Evolutionary conservation across 345 rosid genomes (phyloP).

Genomic region (Odontarrhena argentea): DNA sequence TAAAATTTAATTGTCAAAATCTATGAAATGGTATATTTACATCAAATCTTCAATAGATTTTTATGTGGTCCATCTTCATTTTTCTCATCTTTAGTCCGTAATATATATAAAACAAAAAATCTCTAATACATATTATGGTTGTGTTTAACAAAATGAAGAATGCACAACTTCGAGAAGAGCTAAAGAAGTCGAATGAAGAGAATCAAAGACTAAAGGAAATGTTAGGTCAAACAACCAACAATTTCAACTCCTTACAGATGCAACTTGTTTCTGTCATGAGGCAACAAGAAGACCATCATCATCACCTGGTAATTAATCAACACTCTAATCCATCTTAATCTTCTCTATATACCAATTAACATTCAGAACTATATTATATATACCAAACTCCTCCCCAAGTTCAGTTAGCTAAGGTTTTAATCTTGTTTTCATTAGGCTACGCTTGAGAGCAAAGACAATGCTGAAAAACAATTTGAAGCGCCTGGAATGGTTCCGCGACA

Average conservation of each 20-base stretch:
- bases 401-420: too few species aligned
- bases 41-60: too few species aligned
- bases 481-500: conserved; percentile 56
- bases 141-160: conserved; percentile 35
- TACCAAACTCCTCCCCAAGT: background rate
- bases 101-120: too few species aligned
- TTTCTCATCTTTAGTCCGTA: background rate
- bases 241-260: conserved; percentile 67
- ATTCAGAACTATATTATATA: background rate
- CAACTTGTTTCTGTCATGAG: conserved; percentile 68
- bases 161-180: conserved; percentile 64
- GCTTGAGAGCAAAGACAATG: conserved; percentile 26
- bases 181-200: conserved; percentile 65
- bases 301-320: conserved; percentile 24
- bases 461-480: conserved; percentile 16
- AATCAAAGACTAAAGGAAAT: conserved; percentile 71
- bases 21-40: background rate
- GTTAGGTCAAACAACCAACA: conserved; percentile 70
- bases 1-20: background rate
- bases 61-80: background rate
- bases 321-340: background rate
- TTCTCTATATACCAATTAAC: background rate
- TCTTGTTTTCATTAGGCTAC: conserved; percentile 29
- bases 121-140: conserved; percentile 12
- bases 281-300: conserved; percentile 49